Base-by-base conservation (phyloP, 129 eudicot genomes). In the Glebionis coronaria region DNA sequence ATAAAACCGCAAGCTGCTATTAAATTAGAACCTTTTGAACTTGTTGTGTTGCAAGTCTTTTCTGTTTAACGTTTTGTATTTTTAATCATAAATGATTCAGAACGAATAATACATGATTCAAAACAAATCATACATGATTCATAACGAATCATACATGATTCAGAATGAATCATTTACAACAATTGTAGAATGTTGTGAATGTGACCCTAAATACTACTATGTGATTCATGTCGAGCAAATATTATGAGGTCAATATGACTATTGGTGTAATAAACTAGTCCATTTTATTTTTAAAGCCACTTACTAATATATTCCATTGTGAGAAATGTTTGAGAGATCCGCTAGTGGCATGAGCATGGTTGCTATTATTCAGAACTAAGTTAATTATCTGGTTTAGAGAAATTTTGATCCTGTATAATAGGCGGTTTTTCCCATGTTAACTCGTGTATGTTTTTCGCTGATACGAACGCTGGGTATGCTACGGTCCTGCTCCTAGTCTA, bases 381-480 rank as follows among this genome's bases (percentile, higher is more conserved):
- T 27, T 18, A 8, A n/a, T 65, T 46, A 21, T 56, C 56, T 69
- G 44, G 45, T 69, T 69, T 44, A 11, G 27, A 25, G 21, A 28
- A 44, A 44, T 31, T 25, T 56, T 44, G 16, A 56, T 56, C 65
- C 73, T 44, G 54, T 13, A 49, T 9, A 62, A 11, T 14, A 21
- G 57, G 54, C 55, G 65, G 50, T 56, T 65, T 69, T 68, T 68
- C 21, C 4, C 49, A 27, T 51, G 61, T 15, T 38, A 49, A 66
- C 64, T 68, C 23, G 42, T 52, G 29, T 75, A 19, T 66, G 73
- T 70, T 67, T 31, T 67, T 72, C 46, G 65, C 90, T 89, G 97
- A 87, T 94, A 68, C 86, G 99, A 62, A 94, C 99, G 47, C 79
- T 94, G 69, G 81, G 76, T 82, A 94, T 90, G 99, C 84, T 94